Conservation (phyloP, 371 early-diverging fungal genomes). For the Rhizomucor pusillus region DNA sequence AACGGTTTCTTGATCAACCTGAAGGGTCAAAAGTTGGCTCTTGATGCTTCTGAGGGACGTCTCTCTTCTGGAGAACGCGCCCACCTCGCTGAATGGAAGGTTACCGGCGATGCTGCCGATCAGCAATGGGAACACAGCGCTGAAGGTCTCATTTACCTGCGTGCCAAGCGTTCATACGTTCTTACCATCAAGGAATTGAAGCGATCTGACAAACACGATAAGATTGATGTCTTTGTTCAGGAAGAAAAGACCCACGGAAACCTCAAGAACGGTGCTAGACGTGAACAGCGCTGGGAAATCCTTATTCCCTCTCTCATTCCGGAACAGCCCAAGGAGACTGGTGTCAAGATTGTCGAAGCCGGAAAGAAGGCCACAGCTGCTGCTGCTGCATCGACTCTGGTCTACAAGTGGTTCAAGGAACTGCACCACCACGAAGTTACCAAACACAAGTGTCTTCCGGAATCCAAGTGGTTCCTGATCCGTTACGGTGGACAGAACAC, state of each 20-base stretch:
- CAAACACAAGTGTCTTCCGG: conserved; percentile 25
- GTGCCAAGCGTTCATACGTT: conserved; percentile 27
- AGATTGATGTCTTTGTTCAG: conserved; percentile 37
- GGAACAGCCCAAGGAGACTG: conserved; percentile 22
- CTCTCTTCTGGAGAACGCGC: conserved; percentile 27
- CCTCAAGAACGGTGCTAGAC: conserved; percentile 27
- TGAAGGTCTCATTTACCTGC: conserved; percentile 27
- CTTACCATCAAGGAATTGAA: conserved; percentile 35
- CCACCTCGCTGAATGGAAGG: conserved; percentile 20
- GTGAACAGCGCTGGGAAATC: conserved; percentile 44
- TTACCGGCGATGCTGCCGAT: conserved; percentile 15
- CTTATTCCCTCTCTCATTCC: conserved; percentile 41
- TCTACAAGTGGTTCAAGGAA: conserved; percentile 34
- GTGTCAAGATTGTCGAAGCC: conserved; percentile 32
- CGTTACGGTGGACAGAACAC: conserved; percentile 34
- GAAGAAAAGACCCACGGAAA: conserved; percentile 31
- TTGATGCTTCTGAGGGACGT: conserved; percentile 28
- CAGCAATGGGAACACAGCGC: conserved; percentile 40
- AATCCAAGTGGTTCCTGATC: conserved; percentile 41
- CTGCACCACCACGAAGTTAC: conserved; percentile 26
- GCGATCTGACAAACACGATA: conserved; percentile 15
- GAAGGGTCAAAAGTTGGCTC: conserved; percentile 31
- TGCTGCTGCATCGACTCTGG: conserved; percentile 19
- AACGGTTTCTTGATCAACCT: conserved; percentile 50
- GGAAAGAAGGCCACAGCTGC: conserved; percentile 27